These are phyloP conservation scores for Scenedesmus sp. DNA, from an alignment of 163 green algal genomes.

Conservation along the genomic window DNA sequence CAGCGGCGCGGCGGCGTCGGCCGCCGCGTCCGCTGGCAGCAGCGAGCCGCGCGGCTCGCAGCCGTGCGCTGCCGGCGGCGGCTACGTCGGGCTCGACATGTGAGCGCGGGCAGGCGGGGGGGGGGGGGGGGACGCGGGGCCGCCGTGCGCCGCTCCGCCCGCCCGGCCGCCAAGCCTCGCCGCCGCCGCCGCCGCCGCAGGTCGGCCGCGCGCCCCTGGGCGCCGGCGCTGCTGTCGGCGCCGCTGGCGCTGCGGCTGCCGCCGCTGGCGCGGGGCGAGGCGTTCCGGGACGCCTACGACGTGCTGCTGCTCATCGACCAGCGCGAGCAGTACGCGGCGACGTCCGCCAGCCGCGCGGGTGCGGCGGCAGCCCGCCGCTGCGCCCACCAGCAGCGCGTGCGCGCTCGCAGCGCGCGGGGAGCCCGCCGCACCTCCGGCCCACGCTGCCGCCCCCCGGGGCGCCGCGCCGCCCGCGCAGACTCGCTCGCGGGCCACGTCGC, in stretches of 20 bases:
- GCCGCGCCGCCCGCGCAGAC: background rate
- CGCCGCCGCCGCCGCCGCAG: conserved; percentile 1
- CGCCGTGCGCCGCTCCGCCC: too few species aligned
- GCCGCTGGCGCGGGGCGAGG: conserved; percentile 3
- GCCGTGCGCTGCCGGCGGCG: too few species aligned
- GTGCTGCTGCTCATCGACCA: conserved; percentile 42
- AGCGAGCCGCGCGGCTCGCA: too few species aligned
- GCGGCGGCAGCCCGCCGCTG: background rate
- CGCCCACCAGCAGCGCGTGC: background rate
- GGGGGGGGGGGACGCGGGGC: too few species aligned
- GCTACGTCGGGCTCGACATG: background rate
- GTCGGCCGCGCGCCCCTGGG: conserved; percentile 3
- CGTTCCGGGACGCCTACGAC: conserved; percentile 39
- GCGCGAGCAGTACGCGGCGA: conserved; percentile 47
- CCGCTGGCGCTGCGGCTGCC: conserved; percentile 7
- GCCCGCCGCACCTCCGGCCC: background rate
- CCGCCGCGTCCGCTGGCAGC: background rate
- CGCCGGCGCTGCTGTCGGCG: conserved; percentile 1
- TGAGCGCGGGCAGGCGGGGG: background rate
- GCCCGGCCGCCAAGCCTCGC: too few species aligned
- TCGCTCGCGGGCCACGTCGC: background rate
- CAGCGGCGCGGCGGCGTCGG: background rate
- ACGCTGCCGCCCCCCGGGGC: background rate
- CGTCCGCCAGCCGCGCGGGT: background rate
- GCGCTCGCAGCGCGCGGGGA: background rate